Evolutionary conservation across 2,329 filamentous ascomycete genomes (phyloP), one percentile per base, ranked within the genome.

Genomic region (Cytospora mali): DNA sequence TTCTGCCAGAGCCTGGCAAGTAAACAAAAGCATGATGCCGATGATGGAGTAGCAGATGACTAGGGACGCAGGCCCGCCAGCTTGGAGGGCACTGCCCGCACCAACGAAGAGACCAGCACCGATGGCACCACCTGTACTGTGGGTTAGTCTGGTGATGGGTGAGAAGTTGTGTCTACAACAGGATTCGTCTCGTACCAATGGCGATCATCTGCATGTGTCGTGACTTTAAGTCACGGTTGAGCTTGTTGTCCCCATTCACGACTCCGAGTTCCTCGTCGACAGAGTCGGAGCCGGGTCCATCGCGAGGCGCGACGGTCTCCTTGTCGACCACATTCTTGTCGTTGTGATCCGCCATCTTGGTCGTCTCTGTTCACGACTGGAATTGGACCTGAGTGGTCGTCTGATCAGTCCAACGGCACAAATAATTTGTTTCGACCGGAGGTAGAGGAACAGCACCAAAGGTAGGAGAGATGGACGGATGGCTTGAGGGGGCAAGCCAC

Each of bases 51-150:
- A 87, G 67, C 78, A 78, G 66, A 83, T 78, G 39, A 82, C 70
- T 66, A 81, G 69, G 10, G 77, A 68, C 3, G 74, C 77, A 18
- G 88, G 88, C 28, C 88, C 88, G 70, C 87, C 88, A n/a, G 73
- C 77, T 27, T 80, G 76, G 58, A 90, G 75, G 39, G 87, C 86
- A 50, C 73, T 73, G 55, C 87, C 88, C 2, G 87, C 88, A 54
- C 87, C 84, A 63, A 92, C 87, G 72, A 92, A 92, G 11, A 92
- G 80, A 77, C 89, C 89, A 66, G 77, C 77, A 62, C 78, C 77
- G 54, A 80, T 79, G 16, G 78, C 75, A 69, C 77, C 78, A 58
- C 77, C 76, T 77, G 58, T n/a, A 49, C 6, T 13, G 11, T 21
- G 27, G 10, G 28, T 66, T 27, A 64, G 58, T 9, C 23, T 42